phyloP scores from a whole-genome alignment of 805 yeast genomes.

The Teunomyces panamensis region DNA sequence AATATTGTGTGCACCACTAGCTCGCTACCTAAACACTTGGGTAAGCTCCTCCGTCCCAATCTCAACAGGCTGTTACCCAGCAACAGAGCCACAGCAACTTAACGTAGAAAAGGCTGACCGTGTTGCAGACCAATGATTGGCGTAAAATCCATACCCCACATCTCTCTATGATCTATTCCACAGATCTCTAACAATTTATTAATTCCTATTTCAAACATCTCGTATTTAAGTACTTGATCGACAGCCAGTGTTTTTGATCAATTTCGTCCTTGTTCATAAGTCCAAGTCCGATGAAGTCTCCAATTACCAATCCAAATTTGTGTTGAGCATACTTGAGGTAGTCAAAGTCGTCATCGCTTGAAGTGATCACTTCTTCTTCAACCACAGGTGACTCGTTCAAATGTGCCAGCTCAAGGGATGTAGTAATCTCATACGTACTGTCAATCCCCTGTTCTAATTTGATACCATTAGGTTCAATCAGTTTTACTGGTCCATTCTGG shows the following conservation, averaged over 20 bases:
- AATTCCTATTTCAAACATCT: conserved; percentile 11
- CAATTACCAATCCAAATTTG: conserved; percentile 69
- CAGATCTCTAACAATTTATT: no score
- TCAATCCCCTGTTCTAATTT: conserved; percentile 36
- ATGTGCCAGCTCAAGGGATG: conserved; percentile 49
- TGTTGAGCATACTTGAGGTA: conserved; percentile 72
- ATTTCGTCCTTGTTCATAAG: conserved; percentile 36
- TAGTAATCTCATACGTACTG: conserved; percentile 38
- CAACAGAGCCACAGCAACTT: no score
- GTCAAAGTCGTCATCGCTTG: conserved; percentile 66
- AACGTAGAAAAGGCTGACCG: no score
- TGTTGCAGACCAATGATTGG: no score
- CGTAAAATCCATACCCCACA: no score
- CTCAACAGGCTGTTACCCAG: no score
- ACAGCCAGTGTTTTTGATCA: conserved; percentile 17
- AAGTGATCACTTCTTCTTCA: conserved; percentile 32
- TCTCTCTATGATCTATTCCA: no score
- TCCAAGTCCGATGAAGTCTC: conserved; percentile 66
- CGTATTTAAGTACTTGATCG: conserved; percentile 43
- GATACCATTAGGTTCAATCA: conserved; percentile 9
- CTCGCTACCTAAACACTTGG: no score
- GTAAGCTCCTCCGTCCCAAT: no score
- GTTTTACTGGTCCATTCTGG: conserved; percentile 54
- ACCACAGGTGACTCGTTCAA: conserved; percentile 19
- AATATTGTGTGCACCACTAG: no score